These are phyloP conservation scores for Xylaria sp. DNA, from an alignment of 2,329 filamentous ascomycete genomes.

Conservation along the genomic window DNA sequence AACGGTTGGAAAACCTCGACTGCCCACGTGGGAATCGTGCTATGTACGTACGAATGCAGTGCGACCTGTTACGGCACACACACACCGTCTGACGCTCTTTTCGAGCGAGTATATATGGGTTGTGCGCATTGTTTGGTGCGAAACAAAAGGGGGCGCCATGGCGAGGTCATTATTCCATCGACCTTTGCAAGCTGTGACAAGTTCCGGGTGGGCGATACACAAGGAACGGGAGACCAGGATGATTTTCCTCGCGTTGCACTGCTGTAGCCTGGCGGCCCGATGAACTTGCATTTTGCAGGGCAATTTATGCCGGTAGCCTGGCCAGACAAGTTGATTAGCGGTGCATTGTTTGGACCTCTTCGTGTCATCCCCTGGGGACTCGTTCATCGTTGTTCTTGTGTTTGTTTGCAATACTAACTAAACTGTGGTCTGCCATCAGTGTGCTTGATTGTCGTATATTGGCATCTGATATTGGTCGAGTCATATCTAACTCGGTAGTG, in stretches of 20 bases:
- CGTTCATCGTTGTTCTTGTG: neutral
- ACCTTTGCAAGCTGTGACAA: neutral
- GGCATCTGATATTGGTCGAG: neutral
- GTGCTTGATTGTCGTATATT: neutral
- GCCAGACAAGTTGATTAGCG: neutral
- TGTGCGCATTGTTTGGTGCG: neutral
- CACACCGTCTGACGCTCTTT: neutral
- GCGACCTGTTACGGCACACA: slow-evolving; percentile 11
- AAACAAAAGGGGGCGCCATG: neutral
- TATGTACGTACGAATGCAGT: slow-evolving; percentile 14
- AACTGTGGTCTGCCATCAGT: neutral
- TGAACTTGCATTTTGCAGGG: slow-evolving; percentile 8
- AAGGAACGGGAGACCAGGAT: neutral
- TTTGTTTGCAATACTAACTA: neutral
- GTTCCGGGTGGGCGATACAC: slow-evolving; percentile 2
- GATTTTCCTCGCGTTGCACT: neutral
- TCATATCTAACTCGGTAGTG: no score
- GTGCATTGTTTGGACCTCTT: neutral
- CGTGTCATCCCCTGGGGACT: neutral
- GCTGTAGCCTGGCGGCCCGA: slow-evolving; percentile 11
- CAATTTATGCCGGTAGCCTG: slow-evolving; percentile 9
- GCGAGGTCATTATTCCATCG: no score
- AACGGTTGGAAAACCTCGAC: neutral
- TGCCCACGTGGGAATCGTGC: slow-evolving; percentile 14
- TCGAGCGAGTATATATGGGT: neutral